Evolutionary conservation across 1,284 basidiomycete species (phyloP).

Genomic region (Xerocomus amazonicus): DNA sequence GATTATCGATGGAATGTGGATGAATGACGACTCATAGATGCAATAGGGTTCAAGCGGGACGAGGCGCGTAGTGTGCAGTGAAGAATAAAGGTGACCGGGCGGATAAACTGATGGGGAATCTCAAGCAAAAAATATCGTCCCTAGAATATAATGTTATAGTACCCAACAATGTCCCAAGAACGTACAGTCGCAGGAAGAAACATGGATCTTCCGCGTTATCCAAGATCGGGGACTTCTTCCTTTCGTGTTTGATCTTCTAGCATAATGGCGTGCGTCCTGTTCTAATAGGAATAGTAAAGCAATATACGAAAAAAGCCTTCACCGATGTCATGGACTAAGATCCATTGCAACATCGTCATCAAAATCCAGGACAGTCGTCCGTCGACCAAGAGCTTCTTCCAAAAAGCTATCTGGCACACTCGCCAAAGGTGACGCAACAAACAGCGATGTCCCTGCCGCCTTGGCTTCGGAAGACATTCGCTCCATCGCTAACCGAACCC

Average conservation of each 20-base stretch:
- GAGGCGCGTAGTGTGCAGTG: slow-evolving; percentile 6
- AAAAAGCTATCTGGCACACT: slow-evolving; percentile 57
- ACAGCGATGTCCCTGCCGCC: slow-evolving; percentile 43
- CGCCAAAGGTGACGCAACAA: slow-evolving; percentile 65
- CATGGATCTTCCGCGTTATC: slow-evolving; percentile 17
- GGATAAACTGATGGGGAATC: slow-evolving; percentile 8
- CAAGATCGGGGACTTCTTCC: slow-evolving; percentile 14
- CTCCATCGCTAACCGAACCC: slow-evolving; percentile 67
- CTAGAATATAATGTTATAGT: slow-evolving; percentile 36
- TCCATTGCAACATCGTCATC: slow-evolving; percentile 42
- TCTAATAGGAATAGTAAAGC: slow-evolving; percentile 9
- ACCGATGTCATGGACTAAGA: slow-evolving; percentile 31
- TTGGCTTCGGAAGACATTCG: slow-evolving; percentile 40
- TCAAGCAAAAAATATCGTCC: slow-evolving; percentile 31
- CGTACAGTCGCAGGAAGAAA: slow-evolving; percentile 25
- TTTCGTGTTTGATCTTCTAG: slow-evolving; percentile 3
- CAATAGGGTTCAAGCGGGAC: slow-evolving; percentile 1
- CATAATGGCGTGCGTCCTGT: slow-evolving; percentile 1
- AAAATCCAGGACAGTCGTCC: slow-evolving; percentile 2
- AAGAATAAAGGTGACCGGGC: slow-evolving; percentile 15
- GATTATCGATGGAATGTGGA: slow-evolving; percentile 10
- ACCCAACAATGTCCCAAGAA: slow-evolving; percentile 36
- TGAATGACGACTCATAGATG: slow-evolving; percentile 29
- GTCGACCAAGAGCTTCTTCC: slow-evolving; percentile 52
- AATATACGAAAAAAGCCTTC: background rate